Base-by-base conservation (phyloP, 2,329 filamentous ascomycete species). In the Xylaria sp. region DNA sequence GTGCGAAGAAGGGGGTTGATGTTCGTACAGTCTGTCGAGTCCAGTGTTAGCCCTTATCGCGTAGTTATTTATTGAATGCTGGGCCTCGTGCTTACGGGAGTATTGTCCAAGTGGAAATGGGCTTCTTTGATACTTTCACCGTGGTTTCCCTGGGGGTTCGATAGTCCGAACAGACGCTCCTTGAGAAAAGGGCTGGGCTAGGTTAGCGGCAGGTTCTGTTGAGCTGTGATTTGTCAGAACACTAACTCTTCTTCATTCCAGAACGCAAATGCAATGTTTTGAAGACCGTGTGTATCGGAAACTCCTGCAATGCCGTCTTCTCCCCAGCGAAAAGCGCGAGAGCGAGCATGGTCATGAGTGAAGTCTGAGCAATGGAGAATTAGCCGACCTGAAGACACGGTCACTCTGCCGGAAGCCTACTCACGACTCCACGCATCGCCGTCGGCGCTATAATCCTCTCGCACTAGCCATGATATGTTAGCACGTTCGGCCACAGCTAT, bases 271-370 rank as follows among this genome's bases (percentile, higher is more conserved):
- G 92, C 93, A 80, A 98, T 92, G 81, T 98, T 97, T 82, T 97
- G 92, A 64, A 92, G 84, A 70, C 94, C 94, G 79, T 98, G 95
- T 18, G 93, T 94, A 80, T 98, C 94, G 72, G 83, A 97, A 34
- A 98, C 94, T 79, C 95, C 95, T 66, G 95, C 94, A 82, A 98
- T 98, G 72, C 95, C 95, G 79, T 98, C 95, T 79, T 98, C 95
- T 71, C 95, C 95, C 95, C 95, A 98, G 77, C 95, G 89, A 80
- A 94, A 98, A 71, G 94, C 89, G 81, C 95, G 90, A 69, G 92
- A 94, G 76, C 94, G 89, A 64, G 96, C 92, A 82, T 97, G 91
- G 71, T 98, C 94, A 82, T 98, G 94, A 34, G 94, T 92, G 80
- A 98, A 98, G 84, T 98, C 93, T 97, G 64, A 34, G 66, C 60